Percentiles rank a stretch among this genome's conserved stretches.
These are phyloP conservation scores for Aegilops bicornis DNA, from an alignment of 176 grass and related monocot species.

Conservation along the genomic window DNA sequence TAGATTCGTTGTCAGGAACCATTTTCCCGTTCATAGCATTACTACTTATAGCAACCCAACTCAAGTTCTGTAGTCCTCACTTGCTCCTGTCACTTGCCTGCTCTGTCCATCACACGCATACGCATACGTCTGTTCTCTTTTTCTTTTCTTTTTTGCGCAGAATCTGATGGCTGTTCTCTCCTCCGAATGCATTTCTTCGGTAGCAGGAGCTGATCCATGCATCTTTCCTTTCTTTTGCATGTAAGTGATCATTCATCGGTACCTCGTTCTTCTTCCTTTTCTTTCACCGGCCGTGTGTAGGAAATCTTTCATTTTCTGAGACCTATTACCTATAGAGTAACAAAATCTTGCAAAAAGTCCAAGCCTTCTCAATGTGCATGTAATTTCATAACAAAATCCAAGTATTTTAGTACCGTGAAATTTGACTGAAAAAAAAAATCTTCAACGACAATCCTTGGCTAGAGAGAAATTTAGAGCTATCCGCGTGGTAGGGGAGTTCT, in stretches of 20 bases:
- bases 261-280: not conserved
- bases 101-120: not conserved
- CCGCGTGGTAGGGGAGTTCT: not conserved
- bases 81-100: not conserved
- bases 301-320: not conserved
- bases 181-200: not conserved
- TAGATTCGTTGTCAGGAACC: not conserved
- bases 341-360: not conserved
- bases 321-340: not conserved
- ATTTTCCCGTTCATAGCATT: not conserved
- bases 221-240: not conserved
- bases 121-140: no score
- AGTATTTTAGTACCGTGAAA: not conserved
- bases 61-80: not conserved
- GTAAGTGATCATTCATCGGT: not conserved
- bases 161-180: not conserved
- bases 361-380: not conserved
- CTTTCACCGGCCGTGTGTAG: not conserved
- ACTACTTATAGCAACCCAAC: no score
- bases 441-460: not conserved
- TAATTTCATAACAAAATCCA: not conserved
- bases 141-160: no score
- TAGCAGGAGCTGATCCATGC: not conserved
- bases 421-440: not conserved
- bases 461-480: not conserved